A percentile compares a stretch with the other conserved stretches of the same genome.
Conservation (phyloP, 2,329 filamentous ascomycete species). For the Acarospora socialis region DNA sequence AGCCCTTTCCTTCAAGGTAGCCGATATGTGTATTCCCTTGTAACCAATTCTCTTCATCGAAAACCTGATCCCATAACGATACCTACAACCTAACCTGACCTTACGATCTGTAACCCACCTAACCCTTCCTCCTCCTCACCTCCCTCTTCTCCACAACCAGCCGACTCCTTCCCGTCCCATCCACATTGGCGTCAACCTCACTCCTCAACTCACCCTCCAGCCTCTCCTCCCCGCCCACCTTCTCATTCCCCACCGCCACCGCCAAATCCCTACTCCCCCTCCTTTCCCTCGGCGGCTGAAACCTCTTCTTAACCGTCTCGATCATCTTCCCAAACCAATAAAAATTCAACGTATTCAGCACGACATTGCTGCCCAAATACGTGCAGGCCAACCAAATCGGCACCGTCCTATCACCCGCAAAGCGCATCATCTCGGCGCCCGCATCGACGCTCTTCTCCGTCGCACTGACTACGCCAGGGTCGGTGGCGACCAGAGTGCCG, state of each 20-base stretch:
- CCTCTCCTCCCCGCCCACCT: conserved; percentile 26
- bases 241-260: conserved; percentile 29
- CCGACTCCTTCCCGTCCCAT: conserved; percentile 7
- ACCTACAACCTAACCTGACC: too few relatives aligned
- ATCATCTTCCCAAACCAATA: conserved; percentile 58
- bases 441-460: neutral
- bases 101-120: too few relatives aligned
- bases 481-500: conserved; percentile 11
- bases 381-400: conserved; percentile 45
- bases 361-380: conserved; percentile 44
- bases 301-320: conserved; percentile 47
- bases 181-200: conserved; percentile 1
- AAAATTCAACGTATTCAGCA: conserved; percentile 48
- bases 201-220: conserved; percentile 7
- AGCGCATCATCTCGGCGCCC: conserved; percentile 19
- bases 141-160: conserved; percentile 9
- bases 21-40: too few relatives aligned
- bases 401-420: conserved; percentile 19
- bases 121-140: conserved; percentile 7
- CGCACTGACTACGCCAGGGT: neutral
- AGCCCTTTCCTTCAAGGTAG: too few relatives aligned
- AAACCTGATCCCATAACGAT: too few relatives aligned
- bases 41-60: too few relatives aligned
- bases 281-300: conserved; percentile 32
- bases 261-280: conserved; percentile 16